Conservation (phyloP, 2,329 filamentous ascomycete genomes). For the Penicillium sp. region DNA sequence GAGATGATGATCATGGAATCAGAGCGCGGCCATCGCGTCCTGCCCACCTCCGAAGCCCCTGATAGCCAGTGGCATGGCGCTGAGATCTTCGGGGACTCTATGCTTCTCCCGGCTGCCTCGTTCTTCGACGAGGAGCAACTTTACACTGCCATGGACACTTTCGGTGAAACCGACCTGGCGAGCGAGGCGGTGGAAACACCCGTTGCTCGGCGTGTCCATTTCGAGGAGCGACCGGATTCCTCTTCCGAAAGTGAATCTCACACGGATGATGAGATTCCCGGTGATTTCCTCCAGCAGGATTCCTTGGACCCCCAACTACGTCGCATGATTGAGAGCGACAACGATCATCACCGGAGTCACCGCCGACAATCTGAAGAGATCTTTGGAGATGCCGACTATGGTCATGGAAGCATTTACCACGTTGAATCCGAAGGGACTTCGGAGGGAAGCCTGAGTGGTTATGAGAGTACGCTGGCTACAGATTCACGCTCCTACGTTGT, state of each 20-base stretch:
- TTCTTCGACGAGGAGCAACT: constrained; percentile 47
- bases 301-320: constrained; percentile 69
- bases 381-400: constrained; percentile 40
- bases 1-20: constrained; percentile 66
- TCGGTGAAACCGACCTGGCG: constrained; percentile 36
- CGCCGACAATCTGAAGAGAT: constrained; percentile 40
- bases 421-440: constrained; percentile 43
- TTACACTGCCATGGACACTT: constrained; percentile 40
- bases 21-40: constrained; percentile 35
- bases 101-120: constrained; percentile 41
- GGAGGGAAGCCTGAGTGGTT: constrained; percentile 49
- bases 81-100: constrained; percentile 42
- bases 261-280: constrained; percentile 64
- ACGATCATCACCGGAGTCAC: constrained; percentile 25
- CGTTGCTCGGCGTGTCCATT: constrained; percentile 66
- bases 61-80: constrained; percentile 55
- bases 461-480: constrained; percentile 54
- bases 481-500: constrained; percentile 23
- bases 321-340: constrained; percentile 68
- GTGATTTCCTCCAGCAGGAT: constrained; percentile 75
- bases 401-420: constrained; percentile 43
- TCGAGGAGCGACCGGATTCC: constrained; percentile 61
- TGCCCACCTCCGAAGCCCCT: constrained; percentile 25
- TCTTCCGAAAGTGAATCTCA: constrained; percentile 57
- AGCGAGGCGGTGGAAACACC: constrained; percentile 44